These are phyloP conservation scores for Cystobasidium slooffiae DNA, from an alignment of 1,284 basidiomycete species.

Conservation along the genomic window DNA sequence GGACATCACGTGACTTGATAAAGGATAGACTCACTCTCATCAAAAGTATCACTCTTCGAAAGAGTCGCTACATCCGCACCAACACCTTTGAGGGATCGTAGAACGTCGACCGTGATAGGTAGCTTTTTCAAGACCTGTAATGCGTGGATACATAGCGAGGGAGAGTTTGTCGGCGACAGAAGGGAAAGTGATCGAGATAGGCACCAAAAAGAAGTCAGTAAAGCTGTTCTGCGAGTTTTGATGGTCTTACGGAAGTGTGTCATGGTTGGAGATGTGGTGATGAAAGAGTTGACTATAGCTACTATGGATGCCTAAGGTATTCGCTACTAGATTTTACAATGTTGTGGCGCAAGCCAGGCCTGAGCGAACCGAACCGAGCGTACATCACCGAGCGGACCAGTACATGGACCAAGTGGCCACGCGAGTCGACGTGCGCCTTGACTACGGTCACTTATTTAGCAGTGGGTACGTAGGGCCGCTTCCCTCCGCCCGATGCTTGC, in stretches of 20 bases:
- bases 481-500: too few species aligned
- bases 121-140: constrained; percentile 39
- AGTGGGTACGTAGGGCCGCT: too few species aligned
- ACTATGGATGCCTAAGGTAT: neutral
- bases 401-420: too few species aligned
- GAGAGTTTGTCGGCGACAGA: too few species aligned
- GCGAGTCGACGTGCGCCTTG: too few species aligned
- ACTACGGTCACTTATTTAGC: too few species aligned
- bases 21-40: constrained; percentile 26
- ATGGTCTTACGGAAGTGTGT: constrained; percentile 8
- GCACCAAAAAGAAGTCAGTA: neutral
- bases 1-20: too few species aligned
- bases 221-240: constrained; percentile 1
- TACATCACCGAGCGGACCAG: too few species aligned
- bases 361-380: constrained; percentile 1
- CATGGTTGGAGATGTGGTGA: neutral
- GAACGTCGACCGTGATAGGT: constrained; percentile 34
- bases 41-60: constrained; percentile 29
- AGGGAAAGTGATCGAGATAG: constrained; percentile 13
- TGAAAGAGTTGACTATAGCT: neutral
- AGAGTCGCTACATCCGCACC: constrained; percentile 26
- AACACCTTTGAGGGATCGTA: constrained; percentile 37
- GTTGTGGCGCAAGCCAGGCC: neutral
- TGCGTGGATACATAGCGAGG: neutral
- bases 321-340: too few species aligned